Conservation (phyloP, 2,329 filamentous ascomycete genomes). For the Aspergillus fischeri region DNA sequence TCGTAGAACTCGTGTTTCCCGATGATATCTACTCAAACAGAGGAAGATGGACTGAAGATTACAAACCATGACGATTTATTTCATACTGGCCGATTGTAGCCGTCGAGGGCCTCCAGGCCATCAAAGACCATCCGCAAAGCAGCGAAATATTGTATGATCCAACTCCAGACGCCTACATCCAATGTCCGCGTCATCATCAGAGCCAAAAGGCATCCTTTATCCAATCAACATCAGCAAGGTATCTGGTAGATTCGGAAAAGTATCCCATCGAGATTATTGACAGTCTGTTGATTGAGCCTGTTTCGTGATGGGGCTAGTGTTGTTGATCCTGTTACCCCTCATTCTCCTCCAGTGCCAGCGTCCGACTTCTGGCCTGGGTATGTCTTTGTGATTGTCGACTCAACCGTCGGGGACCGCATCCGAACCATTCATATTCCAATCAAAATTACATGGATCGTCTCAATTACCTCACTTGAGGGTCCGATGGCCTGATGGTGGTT, state of each 20-base stretch:
- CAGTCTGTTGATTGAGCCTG: not conserved
- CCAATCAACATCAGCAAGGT: not conserved
- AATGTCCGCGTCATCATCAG: too few species aligned
- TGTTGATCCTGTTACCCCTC: not conserved
- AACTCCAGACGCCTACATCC: too few species aligned
- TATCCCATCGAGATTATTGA: not conserved
- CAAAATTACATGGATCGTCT: not conserved
- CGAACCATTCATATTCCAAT: not conserved
- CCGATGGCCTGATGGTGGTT: not conserved
- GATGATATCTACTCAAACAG: too few species aligned
- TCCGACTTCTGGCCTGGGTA: not conserved
- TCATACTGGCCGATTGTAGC: too few species aligned
- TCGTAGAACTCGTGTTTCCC: too few species aligned
- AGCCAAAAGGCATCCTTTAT: too few species aligned
- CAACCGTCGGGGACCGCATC: not conserved
- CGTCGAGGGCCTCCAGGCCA: too few species aligned
- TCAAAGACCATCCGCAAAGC: too few species aligned
- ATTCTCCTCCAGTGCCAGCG: not conserved
- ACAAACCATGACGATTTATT: too few species aligned
- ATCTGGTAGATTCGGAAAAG: too few species aligned
- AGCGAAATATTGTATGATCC: too few species aligned
- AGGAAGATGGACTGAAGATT: too few species aligned
- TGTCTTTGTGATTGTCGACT: not conserved
- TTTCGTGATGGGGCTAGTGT: not conserved
- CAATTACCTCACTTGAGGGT: not conserved